These are phyloP conservation scores for Saccharomycopsis phalli DNA, from an alignment of 1,139 yeast genomes.

Conservation along the genomic window DNA sequence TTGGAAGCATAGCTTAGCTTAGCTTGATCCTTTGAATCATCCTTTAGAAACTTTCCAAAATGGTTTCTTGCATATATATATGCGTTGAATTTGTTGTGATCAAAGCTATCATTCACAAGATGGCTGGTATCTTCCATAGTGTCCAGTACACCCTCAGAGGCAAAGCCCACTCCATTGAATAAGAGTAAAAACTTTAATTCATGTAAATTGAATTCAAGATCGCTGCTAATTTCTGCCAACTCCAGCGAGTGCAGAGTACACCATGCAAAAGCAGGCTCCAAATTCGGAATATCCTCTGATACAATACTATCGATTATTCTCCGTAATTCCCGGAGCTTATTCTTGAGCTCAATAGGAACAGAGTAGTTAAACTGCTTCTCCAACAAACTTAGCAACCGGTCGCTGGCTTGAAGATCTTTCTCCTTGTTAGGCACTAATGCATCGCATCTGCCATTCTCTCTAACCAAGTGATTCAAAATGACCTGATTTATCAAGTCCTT, in stretches of 20 bases:
- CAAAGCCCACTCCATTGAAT: constrained; percentile 26
- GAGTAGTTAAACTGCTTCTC: constrained; percentile 10
- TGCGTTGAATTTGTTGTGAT: constrained; percentile 36
- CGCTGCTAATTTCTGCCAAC: constrained; percentile 27
- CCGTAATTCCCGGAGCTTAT: constrained; percentile 22
- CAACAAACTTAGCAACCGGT: constrained; percentile 3
- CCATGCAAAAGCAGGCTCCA: constrained; percentile 24
- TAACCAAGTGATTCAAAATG: constrained; percentile 13
- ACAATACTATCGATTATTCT: constrained; percentile 21
- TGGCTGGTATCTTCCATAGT: constrained; percentile 17
- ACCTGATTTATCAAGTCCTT: constrained; percentile 16
- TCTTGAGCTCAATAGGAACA: constrained; percentile 16
- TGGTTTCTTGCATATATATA: constrained; percentile 47
- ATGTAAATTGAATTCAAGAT: constrained; percentile 57
- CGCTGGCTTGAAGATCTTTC: not conserved
- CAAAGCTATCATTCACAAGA: constrained; percentile 18
- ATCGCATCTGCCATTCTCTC: constrained; percentile 3
- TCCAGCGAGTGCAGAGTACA: constrained; percentile 18
- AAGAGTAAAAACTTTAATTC: constrained; percentile 45
- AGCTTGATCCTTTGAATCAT: constrained; percentile 23
- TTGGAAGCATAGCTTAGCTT: constrained; percentile 9
- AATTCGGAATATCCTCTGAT: constrained; percentile 16
- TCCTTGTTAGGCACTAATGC: not conserved
- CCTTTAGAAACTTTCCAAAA: constrained; percentile 38
- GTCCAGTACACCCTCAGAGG: constrained; percentile 10